phyloP scores from a whole-genome alignment of 2,329 filamentous ascomycete species.

The Mycosphaerella sp. region DNA sequence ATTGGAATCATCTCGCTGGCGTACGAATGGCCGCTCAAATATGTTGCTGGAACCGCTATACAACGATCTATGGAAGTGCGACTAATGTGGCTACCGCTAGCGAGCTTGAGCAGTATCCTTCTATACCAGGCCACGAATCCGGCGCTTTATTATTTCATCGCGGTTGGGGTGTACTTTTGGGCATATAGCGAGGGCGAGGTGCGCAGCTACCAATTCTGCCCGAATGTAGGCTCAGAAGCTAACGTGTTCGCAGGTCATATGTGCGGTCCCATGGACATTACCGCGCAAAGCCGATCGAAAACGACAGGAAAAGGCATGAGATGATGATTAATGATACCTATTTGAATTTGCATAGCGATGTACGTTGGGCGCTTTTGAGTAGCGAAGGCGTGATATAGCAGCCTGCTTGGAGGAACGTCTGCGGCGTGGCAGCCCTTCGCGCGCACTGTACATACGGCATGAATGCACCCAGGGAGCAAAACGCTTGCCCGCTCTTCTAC shows the following conservation, averaged over 20 bases:
- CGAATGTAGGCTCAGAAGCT: conserved; percentile 1
- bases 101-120: conserved; percentile 65
- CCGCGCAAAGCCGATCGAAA: conserved; percentile 38
- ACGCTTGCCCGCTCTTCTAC: not conserved
- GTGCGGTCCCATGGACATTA: conserved; percentile 46
- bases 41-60: conserved; percentile 67
- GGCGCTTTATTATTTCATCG: conserved; percentile 85
- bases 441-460: conserved; percentile 1
- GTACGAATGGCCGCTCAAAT: conserved; percentile 83
- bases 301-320: conserved; percentile 25
- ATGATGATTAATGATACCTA: conserved; percentile 14
- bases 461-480: conserved; percentile 1
- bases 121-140: conserved; percentile 91
- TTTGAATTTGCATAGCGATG: conserved; percentile 22
- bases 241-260: conserved; percentile 38
- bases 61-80: conserved; percentile 86
- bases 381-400: not conserved
- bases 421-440: not conserved
- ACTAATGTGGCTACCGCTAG: conserved; percentile 74
- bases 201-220: conserved; percentile 33
- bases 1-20: conserved; percentile 71
- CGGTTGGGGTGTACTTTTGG: conserved; percentile 87
- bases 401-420: not conserved
- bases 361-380: not conserved
- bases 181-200: conserved; percentile 97